These are phyloP conservation scores for Cylindrotheca closterium DNA, from an alignment of 108 stramenopile genomes.

Conservation along the genomic window DNA sequence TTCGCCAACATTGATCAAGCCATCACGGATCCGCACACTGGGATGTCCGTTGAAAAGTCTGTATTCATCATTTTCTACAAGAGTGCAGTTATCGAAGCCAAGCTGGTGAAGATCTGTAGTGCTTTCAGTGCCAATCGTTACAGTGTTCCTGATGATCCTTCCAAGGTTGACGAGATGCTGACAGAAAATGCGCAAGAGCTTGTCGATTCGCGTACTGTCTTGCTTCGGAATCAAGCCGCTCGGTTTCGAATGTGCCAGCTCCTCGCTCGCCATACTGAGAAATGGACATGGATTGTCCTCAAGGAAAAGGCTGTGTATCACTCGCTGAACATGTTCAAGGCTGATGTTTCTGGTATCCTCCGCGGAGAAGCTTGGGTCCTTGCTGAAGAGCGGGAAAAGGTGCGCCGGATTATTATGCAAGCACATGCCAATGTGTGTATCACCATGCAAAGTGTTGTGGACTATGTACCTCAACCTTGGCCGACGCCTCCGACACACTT, in stretches of 20 bases:
- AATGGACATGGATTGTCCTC: slow-evolving; percentile 90
- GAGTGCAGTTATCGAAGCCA: slow-evolving; percentile 85
- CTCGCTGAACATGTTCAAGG: slow-evolving; percentile 98
- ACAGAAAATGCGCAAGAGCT: slow-evolving; percentile 88
- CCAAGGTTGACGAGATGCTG: slow-evolving; percentile 78
- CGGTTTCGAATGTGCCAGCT: slow-evolving; percentile 90
- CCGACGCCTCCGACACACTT: slow-evolving; percentile 97
- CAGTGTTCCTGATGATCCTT: slow-evolving; percentile 89
- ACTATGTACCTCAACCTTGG: slow-evolving; percentile 89
- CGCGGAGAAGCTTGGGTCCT: slow-evolving; percentile 99
- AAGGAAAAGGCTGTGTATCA: slow-evolving; percentile 96
- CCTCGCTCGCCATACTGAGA: slow-evolving; percentile 81
- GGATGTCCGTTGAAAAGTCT: slow-evolving; percentile 79
- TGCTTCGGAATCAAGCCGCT: slow-evolving; percentile 95
- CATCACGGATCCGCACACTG: slow-evolving; percentile 87
- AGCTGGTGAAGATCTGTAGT: slow-evolving; percentile 97
- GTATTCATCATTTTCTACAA: slow-evolving; percentile 99
- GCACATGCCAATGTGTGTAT: slow-evolving; percentile 90
- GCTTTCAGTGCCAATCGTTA: slow-evolving; percentile 96
- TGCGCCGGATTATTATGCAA: slow-evolving; percentile 63
- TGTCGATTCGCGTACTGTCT: slow-evolving; percentile 85
- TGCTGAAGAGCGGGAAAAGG: slow-evolving; percentile 69
- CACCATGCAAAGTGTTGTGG: slow-evolving; percentile 83
- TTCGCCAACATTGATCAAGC: slow-evolving; percentile 94
- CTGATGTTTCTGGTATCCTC: slow-evolving; percentile 92